Evolutionary conservation across 441 rosid species (phyloP).

Genomic region (Hypseocharis bilobata): DNA sequence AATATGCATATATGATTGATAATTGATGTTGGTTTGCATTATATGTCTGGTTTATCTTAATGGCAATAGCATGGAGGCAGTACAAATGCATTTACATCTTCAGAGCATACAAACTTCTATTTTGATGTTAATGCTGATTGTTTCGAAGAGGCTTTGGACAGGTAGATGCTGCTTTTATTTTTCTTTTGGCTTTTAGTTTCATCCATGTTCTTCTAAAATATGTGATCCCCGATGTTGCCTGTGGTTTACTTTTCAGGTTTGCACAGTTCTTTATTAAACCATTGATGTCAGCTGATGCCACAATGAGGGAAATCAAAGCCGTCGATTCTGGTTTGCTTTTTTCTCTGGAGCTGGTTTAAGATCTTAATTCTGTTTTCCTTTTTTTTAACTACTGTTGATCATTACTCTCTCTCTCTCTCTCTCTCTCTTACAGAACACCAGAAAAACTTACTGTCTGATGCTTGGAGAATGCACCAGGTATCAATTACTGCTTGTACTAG

Average conservation of each 20-base stretch:
- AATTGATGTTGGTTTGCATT: background rate
- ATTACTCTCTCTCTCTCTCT: constrained; percentile 13
- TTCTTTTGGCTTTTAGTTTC: constrained; percentile 7
- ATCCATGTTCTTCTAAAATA: constrained; percentile 2
- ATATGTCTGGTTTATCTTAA: constrained; percentile 4
- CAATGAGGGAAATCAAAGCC: constrained; percentile 75
- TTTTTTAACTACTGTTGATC: background rate
- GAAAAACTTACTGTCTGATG: constrained; percentile 73
- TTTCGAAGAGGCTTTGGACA: constrained; percentile 82
- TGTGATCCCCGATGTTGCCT: constrained; percentile 18
- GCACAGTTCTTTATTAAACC: constrained; percentile 83
- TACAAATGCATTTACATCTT: constrained; percentile 69
- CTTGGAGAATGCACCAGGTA: constrained; percentile 84
- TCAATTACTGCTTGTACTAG: background rate
- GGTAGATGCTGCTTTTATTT: constrained; percentile 32
- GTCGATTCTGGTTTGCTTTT: constrained; percentile 70
- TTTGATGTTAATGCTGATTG: constrained; percentile 62
- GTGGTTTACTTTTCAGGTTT: constrained; percentile 42
- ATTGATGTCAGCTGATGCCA: constrained; percentile 87
- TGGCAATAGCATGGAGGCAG: constrained; percentile 73
- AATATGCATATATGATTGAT: background rate
- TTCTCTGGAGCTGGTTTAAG: constrained; percentile 6
- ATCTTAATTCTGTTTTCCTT: background rate
- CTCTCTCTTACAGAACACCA: constrained; percentile 57
- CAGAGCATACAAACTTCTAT: constrained; percentile 57